Evolutionary conservation across 164 flowering plant species (phyloP), one percentile per base, ranked within the genome.

Genomic region (Dillenia turbinata): DNA sequence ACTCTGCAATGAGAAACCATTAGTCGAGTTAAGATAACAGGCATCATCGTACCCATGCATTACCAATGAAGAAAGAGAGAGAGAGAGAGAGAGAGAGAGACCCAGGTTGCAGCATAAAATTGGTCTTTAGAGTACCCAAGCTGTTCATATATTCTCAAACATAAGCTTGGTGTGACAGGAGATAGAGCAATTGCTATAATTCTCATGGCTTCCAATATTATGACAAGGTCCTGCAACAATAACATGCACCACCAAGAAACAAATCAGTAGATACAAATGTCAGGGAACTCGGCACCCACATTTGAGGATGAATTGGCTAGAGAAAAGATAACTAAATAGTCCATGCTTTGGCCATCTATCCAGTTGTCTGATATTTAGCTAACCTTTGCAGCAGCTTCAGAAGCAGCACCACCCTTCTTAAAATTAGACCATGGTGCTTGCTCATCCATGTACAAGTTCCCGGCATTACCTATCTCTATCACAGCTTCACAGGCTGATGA

Each of bases 401-500:
- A 80, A 70, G 90, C 80, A 74, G 75, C 79, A 64, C 83, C 97
- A 53, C 97, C 97, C 75, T 84, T 73, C 77, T 88, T 94, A 68
- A 94, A 89, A 64, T 76, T 91, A 67, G 89, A 83, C 99, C 99
- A 94, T 47, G 97, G 99, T 17, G 95, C 92, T 53, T 67, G 88
- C 61, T 81, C 90, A 74, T 94, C 85, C 65, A 94, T 86, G 76
- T 89, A 94, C 52, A 77, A 64, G 67, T 94, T 94, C 47, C 99
- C 99, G 64, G 96, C 89, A 81, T 77, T 86, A 24, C 88, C 95
- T 63, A 94, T 89, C 72, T 91, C 97, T 19, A 85, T 69, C 44
- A 91, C 85, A 69, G 93, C 90, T 65, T 83, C 96, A 77, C 97
- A 94, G 53, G 99, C 99, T 54, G 90, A 79, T 61, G 97, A 86